A percentile compares a stretch with the other conserved stretches of the same genome.
Conservation (phyloP, 805 yeast species). For the Saccharomyces mikatae region DNA sequence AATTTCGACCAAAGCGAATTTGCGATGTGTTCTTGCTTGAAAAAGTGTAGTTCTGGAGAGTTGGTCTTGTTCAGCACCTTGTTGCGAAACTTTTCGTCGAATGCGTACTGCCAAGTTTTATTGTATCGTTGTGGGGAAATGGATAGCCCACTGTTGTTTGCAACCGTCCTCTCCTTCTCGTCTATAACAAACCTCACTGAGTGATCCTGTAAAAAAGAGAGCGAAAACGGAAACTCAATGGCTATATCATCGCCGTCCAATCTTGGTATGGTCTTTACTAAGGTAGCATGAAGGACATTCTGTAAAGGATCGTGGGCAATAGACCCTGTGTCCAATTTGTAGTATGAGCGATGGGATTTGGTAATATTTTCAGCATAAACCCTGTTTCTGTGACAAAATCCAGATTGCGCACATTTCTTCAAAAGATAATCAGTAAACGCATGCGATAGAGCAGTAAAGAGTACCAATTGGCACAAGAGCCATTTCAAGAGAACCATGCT, state of each 20-base stretch:
- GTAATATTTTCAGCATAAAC: constrained; percentile 45
- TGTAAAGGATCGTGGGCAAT: constrained; percentile 23
- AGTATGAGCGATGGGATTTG: constrained; percentile 31
- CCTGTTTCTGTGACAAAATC: constrained; percentile 77
- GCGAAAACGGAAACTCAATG: constrained; percentile 45
- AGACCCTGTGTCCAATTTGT: constrained; percentile 34
- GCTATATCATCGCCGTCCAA: constrained; percentile 29
- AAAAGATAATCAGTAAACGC: constrained; percentile 61
- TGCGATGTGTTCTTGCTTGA: neutral
- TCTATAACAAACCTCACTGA: constrained; percentile 57
- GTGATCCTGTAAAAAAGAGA: constrained; percentile 45
- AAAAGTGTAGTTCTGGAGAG: neutral
- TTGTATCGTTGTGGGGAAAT: constrained; percentile 47
- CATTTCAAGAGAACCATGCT: neutral
- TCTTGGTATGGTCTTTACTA: constrained; percentile 37
- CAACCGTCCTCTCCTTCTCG: constrained; percentile 38
- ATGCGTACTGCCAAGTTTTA: constrained; percentile 54
- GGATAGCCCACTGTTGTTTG: constrained; percentile 21
- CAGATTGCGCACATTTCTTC: constrained; percentile 70
- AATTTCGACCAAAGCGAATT: neutral
- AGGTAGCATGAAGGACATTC: constrained; percentile 37
- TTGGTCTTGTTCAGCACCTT: neutral
- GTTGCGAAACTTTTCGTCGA: constrained; percentile 24
- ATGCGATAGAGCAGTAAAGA: neutral
- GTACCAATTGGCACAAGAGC: neutral